Percentiles rank a stretch among this genome's conserved stretches.
phyloP scores from a whole-genome alignment of 2,329 filamentous ascomycete species.

The Phyllosticta paracitricarpa region DNA sequence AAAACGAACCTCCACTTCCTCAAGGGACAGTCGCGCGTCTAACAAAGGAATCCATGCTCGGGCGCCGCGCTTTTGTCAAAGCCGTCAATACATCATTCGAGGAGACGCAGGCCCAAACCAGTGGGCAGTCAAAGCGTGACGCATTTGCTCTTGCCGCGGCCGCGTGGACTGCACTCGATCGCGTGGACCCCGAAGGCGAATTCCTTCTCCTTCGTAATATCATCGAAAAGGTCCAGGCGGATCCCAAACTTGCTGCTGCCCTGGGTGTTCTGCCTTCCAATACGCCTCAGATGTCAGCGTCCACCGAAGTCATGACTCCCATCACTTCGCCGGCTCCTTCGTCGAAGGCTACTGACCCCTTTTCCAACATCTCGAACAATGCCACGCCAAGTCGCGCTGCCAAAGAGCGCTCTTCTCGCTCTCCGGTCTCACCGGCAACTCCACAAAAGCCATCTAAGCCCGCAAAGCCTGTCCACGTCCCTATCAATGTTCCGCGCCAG shows the following conservation, averaged over 20 bases:
- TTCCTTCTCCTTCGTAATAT: conserved; percentile 75
- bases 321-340: not conserved
- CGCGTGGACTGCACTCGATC: conserved; percentile 75
- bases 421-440: not conserved
- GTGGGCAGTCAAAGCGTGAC: conserved; percentile 62
- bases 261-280: conserved; percentile 28
- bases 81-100: conserved; percentile 74
- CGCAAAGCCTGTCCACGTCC: not conserved
- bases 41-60: conserved; percentile 71
- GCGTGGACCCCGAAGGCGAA: conserved; percentile 80
- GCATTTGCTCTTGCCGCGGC: conserved; percentile 74
- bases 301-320: not conserved
- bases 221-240: conserved; percentile 60
- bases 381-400: not conserved
- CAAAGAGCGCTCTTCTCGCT: not conserved
- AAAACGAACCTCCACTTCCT: conserved; percentile 53
- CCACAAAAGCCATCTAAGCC: not conserved
- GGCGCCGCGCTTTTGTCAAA: conserved; percentile 70
- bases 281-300: not conserved
- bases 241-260: conserved; percentile 50
- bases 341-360: conserved; percentile 19
- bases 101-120: conserved; percentile 75
- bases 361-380: conserved; percentile 14
- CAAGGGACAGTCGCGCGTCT: conserved; percentile 19
- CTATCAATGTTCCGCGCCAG: not conserved